A percentile compares a stretch with the other conserved stretches of the same genome.
Conservation (phyloP, 2,329 filamentous ascomycete species). For the Zopfia rhizophila region DNA sequence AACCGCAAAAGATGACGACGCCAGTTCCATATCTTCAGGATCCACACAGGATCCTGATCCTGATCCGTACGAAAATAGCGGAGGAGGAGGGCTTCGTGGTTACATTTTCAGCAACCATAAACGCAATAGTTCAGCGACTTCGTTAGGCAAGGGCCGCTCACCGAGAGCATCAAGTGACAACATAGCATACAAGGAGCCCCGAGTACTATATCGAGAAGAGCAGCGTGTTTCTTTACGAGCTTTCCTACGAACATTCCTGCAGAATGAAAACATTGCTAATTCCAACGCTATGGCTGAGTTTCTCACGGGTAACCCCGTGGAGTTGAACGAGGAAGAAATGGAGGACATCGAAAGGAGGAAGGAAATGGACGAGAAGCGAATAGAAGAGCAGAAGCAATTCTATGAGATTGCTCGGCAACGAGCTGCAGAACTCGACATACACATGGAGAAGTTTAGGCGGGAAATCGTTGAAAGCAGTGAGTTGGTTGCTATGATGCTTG, state of each 20-base stretch:
- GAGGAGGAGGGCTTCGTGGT: slow-evolving; percentile 54
- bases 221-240: slow-evolving; percentile 92
- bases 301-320: slow-evolving; percentile 76
- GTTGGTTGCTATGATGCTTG: slow-evolving; percentile 42
- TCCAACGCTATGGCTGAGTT: slow-evolving; percentile 89
- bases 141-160: slow-evolving; percentile 41
- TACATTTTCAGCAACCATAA: slow-evolving; percentile 57
- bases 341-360: slow-evolving; percentile 84
- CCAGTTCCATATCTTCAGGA: slow-evolving; percentile 80
- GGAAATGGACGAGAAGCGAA: slow-evolving; percentile 83
- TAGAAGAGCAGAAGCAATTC: slow-evolving; percentile 93
- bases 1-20: slow-evolving; percentile 73
- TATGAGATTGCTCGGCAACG: slow-evolving; percentile 94
- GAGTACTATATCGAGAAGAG: slow-evolving; percentile 81
- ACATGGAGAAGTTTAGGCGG: slow-evolving; percentile 86
- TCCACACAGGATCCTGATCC: slow-evolving; percentile 71
- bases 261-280: slow-evolving; percentile 84
- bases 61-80: slow-evolving; percentile 47
- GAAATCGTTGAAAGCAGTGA: slow-evolving; percentile 77
- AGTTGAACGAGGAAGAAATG: slow-evolving; percentile 81
- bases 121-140: slow-evolving; percentile 54
- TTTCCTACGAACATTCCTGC: slow-evolving; percentile 85
- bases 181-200: slow-evolving; percentile 52
- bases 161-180: slow-evolving; percentile 47
- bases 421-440: slow-evolving; percentile 92